These are phyloP conservation scores for Komagataea norvegica DNA, from an alignment of 1,139 yeast genomes.

Conservation along the genomic window DNA sequence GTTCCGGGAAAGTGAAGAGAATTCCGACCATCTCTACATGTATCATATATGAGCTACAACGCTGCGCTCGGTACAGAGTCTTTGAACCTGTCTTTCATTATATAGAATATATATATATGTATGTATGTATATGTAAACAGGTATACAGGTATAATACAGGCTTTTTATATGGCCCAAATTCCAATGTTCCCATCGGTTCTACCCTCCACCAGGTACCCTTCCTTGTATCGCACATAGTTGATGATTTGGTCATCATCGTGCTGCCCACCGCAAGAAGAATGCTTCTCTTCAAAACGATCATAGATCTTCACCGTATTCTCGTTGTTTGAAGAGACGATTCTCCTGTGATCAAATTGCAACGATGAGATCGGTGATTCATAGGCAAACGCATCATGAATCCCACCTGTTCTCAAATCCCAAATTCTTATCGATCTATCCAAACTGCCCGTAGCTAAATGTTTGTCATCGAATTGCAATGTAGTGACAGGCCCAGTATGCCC, in stretches of 20 bases:
- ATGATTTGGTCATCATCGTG: constrained; percentile 31
- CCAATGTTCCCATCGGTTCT: constrained; percentile 53
- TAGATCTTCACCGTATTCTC: constrained; percentile 50
- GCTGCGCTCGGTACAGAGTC: too few species aligned
- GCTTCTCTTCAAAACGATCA: constrained; percentile 48
- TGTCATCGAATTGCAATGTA: constrained; percentile 62
- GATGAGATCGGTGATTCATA: constrained; percentile 48
- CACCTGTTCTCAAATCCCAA: constrained; percentile 72
- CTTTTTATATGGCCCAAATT: constrained; percentile 47
- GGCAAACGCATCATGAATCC: constrained; percentile 54
- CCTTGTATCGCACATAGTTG: constrained; percentile 45
- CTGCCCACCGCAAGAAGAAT: constrained; percentile 46
- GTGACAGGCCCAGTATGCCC: constrained; percentile 75
- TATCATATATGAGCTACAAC: too few species aligned
- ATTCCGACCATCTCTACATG: too few species aligned
- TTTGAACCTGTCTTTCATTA: too few species aligned
- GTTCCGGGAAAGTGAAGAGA: too few species aligned
- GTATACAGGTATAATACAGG: background rate
- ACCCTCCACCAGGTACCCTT: constrained; percentile 63
- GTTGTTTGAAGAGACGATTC: constrained; percentile 47
- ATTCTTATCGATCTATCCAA: constrained; percentile 58
- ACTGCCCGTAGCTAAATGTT: constrained; percentile 59
- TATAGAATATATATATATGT: background rate
- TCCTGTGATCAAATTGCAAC: constrained; percentile 50
- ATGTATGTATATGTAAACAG: background rate